Evolutionary conservation across 306 rosid genomes (phyloP).

Genomic region (Abrus precatorius): DNA sequence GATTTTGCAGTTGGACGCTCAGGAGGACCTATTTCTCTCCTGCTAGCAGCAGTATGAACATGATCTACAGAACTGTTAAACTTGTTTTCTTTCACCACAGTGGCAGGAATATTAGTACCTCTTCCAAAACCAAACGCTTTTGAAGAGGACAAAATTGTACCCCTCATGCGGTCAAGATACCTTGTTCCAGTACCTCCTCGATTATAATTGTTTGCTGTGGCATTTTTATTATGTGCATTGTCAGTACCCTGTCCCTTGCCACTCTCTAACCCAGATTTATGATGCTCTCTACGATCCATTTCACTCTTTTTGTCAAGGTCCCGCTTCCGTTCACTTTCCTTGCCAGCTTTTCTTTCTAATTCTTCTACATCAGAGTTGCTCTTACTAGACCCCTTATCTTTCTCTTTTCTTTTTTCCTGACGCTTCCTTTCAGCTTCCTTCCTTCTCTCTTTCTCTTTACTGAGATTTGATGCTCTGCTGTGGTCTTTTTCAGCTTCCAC

Average conservation of each 20-base stretch:
- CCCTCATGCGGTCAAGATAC: slow-evolving; percentile 93
- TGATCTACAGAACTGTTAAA: slow-evolving; percentile 72
- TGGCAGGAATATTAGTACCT: slow-evolving; percentile 62
- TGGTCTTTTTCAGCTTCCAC: slow-evolving; percentile 78
- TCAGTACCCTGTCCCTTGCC: slow-evolving; percentile 67
- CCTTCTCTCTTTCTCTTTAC: slow-evolving; percentile 70
- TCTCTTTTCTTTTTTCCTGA: slow-evolving; percentile 86
- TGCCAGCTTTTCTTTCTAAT: slow-evolving; percentile 80
- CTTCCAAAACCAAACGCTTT: slow-evolving; percentile 94
- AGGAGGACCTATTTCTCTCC: slow-evolving; percentile 67
- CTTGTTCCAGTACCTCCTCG: slow-evolving; percentile 83
- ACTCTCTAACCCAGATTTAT: slow-evolving; percentile 67
- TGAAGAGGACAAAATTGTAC: slow-evolving; percentile 88
- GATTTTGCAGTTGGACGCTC: slow-evolving; percentile 73
- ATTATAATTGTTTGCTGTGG: slow-evolving; percentile 56
- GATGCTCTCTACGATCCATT: slow-evolving; percentile 70
- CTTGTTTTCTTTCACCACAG: slow-evolving; percentile 72
- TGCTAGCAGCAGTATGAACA: slow-evolving; percentile 62
- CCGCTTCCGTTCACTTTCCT: slow-evolving; percentile 82
- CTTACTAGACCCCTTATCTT: slow-evolving; percentile 90
- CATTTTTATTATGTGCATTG: slow-evolving; percentile 66
- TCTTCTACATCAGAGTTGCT: slow-evolving; percentile 98
- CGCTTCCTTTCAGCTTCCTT: slow-evolving; percentile 92
- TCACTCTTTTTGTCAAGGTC: slow-evolving; percentile 79
- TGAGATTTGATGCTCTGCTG: slow-evolving; percentile 62